Conservation (phyloP, 73 alveolate genomes). For the Tetrahymena elliotti region DNA sequence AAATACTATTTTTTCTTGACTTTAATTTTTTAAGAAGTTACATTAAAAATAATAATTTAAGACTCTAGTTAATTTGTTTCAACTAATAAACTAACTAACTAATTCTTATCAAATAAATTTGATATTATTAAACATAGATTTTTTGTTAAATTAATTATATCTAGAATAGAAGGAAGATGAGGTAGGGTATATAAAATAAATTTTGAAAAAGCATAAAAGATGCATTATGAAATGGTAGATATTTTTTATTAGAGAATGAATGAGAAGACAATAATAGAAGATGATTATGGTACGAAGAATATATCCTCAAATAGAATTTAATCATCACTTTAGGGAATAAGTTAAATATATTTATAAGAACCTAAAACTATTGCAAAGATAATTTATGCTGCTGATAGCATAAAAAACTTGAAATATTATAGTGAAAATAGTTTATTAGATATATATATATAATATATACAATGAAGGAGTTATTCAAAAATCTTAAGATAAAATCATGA, state of each 20-base stretch:
- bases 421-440: background rate
- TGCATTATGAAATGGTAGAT: background rate
- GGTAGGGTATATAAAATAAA: too few relatives aligned
- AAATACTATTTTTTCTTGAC: too few relatives aligned
- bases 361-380: background rate
- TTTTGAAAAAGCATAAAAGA: background rate
- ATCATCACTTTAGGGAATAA: background rate
- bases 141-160: too few relatives aligned
- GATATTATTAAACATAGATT: too few relatives aligned
- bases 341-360: background rate
- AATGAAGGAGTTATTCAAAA: background rate
- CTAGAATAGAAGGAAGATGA: too few relatives aligned
- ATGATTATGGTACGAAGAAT: background rate
- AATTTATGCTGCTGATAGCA: background rate
- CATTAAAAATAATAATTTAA: too few relatives aligned
- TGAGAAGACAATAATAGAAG: background rate
- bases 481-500: background rate
- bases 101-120: too few relatives aligned
- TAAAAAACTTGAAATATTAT: background rate
- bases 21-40: too few relatives aligned
- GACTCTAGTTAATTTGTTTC: too few relatives aligned
- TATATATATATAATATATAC: too few relatives aligned
- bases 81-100: too few relatives aligned
- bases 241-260: background rate
- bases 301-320: background rate